Percentiles rank a stretch among this genome's conserved stretches.
Conservation (phyloP, 257 asterid genomes). For the Penstemon barbatus region DNA sequence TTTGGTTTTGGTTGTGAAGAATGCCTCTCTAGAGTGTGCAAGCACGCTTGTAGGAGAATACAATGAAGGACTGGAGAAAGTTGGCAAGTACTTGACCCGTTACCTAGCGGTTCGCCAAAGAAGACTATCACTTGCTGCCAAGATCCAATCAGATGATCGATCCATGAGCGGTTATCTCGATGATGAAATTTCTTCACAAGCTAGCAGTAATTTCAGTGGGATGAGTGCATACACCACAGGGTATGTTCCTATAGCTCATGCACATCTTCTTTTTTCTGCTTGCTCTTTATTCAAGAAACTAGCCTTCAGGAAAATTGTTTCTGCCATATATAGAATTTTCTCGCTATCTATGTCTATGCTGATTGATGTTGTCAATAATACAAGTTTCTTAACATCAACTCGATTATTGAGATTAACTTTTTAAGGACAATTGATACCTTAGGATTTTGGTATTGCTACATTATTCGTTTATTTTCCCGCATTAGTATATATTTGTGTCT, state of each 20-base stretch:
- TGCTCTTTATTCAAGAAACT: slow-evolving; percentile 16
- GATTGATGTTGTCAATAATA: too few relatives aligned
- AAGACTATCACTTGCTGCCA: slow-evolving; percentile 87
- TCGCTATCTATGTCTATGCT: not conserved
- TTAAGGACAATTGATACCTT: too few relatives aligned
- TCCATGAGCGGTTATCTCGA: slow-evolving; percentile 51
- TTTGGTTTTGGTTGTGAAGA: slow-evolving; percentile 59
- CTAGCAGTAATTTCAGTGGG: slow-evolving; percentile 93
- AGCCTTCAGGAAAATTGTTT: slow-evolving; percentile 1
- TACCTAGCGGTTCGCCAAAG: slow-evolving; percentile 89
- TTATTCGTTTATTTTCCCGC: too few relatives aligned
- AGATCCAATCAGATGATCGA: slow-evolving; percentile 66
- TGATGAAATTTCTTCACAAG: slow-evolving; percentile 91
- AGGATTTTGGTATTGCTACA: too few relatives aligned
- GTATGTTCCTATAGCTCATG: slow-evolving; percentile 42
- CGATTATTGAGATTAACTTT: too few relatives aligned
- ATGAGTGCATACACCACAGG: slow-evolving; percentile 97
- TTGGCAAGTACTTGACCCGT: slow-evolving; percentile 84
- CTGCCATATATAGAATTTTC: not conserved
- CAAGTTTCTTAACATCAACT: too few relatives aligned
- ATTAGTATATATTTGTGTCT: too few relatives aligned
- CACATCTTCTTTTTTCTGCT: slow-evolving; percentile 18
- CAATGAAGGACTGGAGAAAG: slow-evolving; percentile 87
- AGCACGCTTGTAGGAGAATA: slow-evolving; percentile 61
- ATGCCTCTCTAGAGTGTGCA: slow-evolving; percentile 84